Percentiles rank a stretch among this genome's conserved stretches.
Evolutionary conservation across 768 basidiomycete species (phyloP).

Genomic region (Suillus variegatus): DNA sequence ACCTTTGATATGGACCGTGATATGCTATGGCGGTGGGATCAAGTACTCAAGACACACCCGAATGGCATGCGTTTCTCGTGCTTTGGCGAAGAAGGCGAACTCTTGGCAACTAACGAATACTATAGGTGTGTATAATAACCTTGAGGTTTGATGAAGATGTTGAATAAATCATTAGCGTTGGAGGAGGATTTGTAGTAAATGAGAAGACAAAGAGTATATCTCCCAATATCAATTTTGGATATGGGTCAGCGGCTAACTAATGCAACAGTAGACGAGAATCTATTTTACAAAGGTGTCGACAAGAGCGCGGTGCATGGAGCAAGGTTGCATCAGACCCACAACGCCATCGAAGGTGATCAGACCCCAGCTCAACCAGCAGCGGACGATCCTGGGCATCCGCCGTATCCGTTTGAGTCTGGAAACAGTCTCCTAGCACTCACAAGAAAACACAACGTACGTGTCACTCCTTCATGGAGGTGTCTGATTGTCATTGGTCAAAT

Average conservation of each 20-base stretch:
- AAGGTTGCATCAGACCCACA: slow-evolving; percentile 68
- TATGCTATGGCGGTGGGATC: slow-evolving; percentile 91
- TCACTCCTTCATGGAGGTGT: slow-evolving; percentile 1
- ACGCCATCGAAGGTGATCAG: slow-evolving; percentile 31
- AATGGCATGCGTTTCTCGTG: slow-evolving; percentile 94
- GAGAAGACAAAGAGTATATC: slow-evolving; percentile 82
- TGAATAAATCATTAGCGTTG: slow-evolving; percentile 52
- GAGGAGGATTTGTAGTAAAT: slow-evolving; percentile 94
- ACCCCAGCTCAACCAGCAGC: slow-evolving; percentile 14
- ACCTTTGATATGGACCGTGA: slow-evolving; percentile 86
- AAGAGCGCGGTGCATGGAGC: slow-evolving; percentile 80
- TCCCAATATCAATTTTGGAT: neutral
- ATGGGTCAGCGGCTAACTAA: neutral
- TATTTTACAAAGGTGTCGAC: slow-evolving; percentile 92
- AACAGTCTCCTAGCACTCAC: slow-evolving; percentile 75
- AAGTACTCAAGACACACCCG: slow-evolving; percentile 85
- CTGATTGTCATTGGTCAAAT: neutral
- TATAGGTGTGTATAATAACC: slow-evolving; percentile 52
- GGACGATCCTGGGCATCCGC: slow-evolving; percentile 57
- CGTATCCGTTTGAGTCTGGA: slow-evolving; percentile 82
- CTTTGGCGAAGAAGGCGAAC: slow-evolving; percentile 77
- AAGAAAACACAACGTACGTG: slow-evolving; percentile 76
- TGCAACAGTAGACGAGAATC: slow-evolving; percentile 78
- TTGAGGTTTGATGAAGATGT: neutral
- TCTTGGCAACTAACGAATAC: slow-evolving; percentile 94